Base-by-base conservation (phyloP, 2,329 filamentous ascomycete species). In the Arthrobotrys iridis region DNA sequence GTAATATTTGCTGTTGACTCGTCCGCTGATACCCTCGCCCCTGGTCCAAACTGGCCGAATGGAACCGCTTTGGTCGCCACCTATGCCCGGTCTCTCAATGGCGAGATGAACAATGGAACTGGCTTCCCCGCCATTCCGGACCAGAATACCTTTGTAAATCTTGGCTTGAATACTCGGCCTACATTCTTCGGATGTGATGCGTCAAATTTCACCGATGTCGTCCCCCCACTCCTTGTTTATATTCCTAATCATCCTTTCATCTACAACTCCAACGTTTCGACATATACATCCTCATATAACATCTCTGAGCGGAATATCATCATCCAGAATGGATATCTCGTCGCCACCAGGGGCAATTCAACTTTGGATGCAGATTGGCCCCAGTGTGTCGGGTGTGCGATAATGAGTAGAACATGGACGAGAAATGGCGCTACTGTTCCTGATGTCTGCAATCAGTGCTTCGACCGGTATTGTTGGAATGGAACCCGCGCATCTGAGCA, bases 381-480 rank as follows among this genome's bases (percentile, higher is more conserved):
- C 0, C 85, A 88, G 1, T 99, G 94, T 79, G 90, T 97, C 3
- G 93, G 90, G 20, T 99, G 95, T 82, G 95, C 94, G 3, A 89
- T 96, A 40, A 85, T 98, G 13, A 88, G 87, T 62, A 88, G 94
- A 76, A 93, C 90, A 78, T 87, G 95, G 77, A 85, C 88, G 75
- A 87, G 92, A 57, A 94, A 92, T 0, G 85, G 86, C 15, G 77
- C 83, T 0, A 85, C 93, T 0, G 58, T 75, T 2, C 94, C 94
- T 0, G 85, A 86, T 0, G 88, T 87, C 7, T 99, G 95, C 84
- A 85, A 83, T 45, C 80, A 85, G 57, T 99, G 95, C 84, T 98
- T 97, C 82, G 78, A 84, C 10, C 82, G 84, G 18, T 97, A 97
- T 84, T 99, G 95, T 86, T 99, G 95, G 95, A 88, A 97, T 81